phyloP scores from a whole-genome alignment of 768 basidiomycete genomes.

The Mrakia blollopis region DNA sequence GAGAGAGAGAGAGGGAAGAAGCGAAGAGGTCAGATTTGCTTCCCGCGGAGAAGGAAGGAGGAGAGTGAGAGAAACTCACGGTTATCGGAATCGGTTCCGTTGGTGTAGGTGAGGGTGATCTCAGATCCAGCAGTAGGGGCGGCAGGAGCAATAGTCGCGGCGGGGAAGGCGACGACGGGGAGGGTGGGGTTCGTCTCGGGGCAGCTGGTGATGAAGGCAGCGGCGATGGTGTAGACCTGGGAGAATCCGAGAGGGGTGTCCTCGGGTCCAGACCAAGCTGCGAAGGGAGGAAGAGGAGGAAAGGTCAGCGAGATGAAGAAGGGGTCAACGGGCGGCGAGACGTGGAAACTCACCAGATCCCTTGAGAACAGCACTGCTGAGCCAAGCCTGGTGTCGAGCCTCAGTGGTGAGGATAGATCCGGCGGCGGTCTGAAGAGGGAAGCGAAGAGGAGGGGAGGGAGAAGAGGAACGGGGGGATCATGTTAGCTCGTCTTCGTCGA shows the following conservation, averaged over 20 bases:
- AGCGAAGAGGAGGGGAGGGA: constrained; percentile 34
- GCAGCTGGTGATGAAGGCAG: constrained; percentile 54
- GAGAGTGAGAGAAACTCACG: neutral
- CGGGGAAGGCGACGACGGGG: constrained; percentile 56
- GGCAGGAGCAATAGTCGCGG: constrained; percentile 44
- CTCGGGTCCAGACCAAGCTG: constrained; percentile 59
- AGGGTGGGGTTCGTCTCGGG: constrained; percentile 54
- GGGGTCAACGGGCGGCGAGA: neutral
- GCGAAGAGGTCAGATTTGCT: too few species aligned
- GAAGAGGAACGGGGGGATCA: too few species aligned
- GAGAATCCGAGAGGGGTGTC: constrained; percentile 51
- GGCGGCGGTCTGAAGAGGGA: constrained; percentile 54
- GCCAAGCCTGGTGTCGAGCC: constrained; percentile 61
- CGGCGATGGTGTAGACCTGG: constrained; percentile 52
- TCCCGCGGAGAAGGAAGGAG: neutral
- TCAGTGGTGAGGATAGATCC: constrained; percentile 62
- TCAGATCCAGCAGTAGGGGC: constrained; percentile 37
- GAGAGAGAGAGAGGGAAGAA: neutral
- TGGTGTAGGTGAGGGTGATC: constrained; percentile 42
- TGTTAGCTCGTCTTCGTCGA: neutral
- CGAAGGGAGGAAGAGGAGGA: constrained; percentile 45
- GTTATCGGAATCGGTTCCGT: constrained; percentile 23
- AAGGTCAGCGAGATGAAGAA: neutral
- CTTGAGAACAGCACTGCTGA: constrained; percentile 41
- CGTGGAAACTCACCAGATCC: neutral